Conservation (phyloP, 495 filamentous ascomycete genomes). For the Penicillium ucsense region DNA sequence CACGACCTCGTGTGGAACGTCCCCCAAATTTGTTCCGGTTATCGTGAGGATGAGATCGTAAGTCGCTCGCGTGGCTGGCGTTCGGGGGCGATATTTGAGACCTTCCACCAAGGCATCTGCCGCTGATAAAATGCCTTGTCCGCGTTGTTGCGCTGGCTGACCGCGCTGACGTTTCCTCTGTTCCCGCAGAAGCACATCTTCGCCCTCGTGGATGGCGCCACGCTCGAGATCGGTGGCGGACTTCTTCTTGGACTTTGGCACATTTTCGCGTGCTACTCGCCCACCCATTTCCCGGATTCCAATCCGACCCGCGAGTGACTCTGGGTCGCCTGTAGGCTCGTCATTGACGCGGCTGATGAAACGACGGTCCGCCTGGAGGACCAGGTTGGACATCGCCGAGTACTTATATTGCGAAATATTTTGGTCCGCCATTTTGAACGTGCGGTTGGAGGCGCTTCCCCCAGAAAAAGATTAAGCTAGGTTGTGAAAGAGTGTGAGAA, state of each 20-base stretch:
- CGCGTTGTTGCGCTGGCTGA: slow-evolving; percentile 60
- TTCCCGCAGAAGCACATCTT: slow-evolving; percentile 77
- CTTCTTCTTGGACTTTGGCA: slow-evolving; percentile 68
- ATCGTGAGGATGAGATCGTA: slow-evolving; percentile 92
- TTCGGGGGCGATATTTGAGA: slow-evolving; percentile 76
- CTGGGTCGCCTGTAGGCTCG: slow-evolving; percentile 93
- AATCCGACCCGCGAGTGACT: slow-evolving; percentile 90
- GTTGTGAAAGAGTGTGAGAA: slow-evolving; percentile 10
- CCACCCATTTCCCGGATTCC: slow-evolving; percentile 91
- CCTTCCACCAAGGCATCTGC: slow-evolving; percentile 84
- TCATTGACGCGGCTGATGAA: slow-evolving; percentile 88
- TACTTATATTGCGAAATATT: slow-evolving; percentile 99
- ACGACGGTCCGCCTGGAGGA: slow-evolving; percentile 96
- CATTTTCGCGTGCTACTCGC: slow-evolving; percentile 66
- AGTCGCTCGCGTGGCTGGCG: slow-evolving; percentile 85
- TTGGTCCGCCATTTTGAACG: slow-evolving; percentile 72
- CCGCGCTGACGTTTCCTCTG: slow-evolving; percentile 77
- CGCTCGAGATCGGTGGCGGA: slow-evolving; percentile 58
- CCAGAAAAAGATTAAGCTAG: slow-evolving; percentile 9
- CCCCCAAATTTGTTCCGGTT: slow-evolving; percentile 78
- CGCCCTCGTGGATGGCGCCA: slow-evolving; percentile 71
- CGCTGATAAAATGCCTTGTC: slow-evolving; percentile 72
- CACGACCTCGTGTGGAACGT: slow-evolving; percentile 85
- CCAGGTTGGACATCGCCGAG: slow-evolving; percentile 99
- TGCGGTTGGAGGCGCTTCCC: slow-evolving; percentile 1